These are phyloP conservation scores for Xylariaceae sp. DNA, from an alignment of 2,329 filamentous ascomycete genomes.

Conservation along the genomic window DNA sequence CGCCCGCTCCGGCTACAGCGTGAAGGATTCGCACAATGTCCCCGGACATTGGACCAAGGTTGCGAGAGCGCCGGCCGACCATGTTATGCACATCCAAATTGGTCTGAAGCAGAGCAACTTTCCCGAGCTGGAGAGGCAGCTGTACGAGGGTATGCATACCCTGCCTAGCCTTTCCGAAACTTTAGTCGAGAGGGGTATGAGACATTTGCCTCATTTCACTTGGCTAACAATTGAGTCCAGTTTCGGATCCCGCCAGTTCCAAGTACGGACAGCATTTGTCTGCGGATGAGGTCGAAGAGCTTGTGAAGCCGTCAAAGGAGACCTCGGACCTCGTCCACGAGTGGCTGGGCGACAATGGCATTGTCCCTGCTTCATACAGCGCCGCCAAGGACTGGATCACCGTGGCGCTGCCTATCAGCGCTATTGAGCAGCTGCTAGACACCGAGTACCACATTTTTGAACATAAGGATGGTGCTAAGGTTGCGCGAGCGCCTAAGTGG, in stretches of 20 bases:
- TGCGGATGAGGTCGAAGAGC: conserved; percentile 56
- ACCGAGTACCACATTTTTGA: conserved; percentile 60
- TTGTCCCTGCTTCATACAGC: conserved; percentile 53
- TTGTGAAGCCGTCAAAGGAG: conserved; percentile 60
- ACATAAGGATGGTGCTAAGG: conserved; percentile 58
- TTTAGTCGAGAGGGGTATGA: background rate
- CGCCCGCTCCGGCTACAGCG: conserved; percentile 38
- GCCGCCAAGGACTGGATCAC: conserved; percentile 65
- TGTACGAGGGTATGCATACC: conserved; percentile 45
- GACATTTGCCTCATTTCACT: background rate
- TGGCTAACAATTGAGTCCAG: conserved; percentile 36
- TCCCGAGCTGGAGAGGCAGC: conserved; percentile 60
- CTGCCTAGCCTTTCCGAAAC: background rate
- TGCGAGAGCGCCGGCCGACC: conserved; percentile 53
- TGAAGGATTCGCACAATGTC: conserved; percentile 63
- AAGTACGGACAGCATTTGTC: conserved; percentile 63
- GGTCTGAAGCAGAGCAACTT: conserved; percentile 65
- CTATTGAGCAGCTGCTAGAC: conserved; percentile 59
- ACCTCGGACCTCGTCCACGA: conserved; percentile 59
- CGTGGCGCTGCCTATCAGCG: conserved; percentile 57
- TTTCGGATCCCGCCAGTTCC: conserved; percentile 58
- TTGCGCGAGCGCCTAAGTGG: conserved; percentile 62
- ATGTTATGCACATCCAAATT: conserved; percentile 62
- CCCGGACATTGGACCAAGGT: conserved; percentile 58
- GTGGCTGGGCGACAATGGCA: conserved; percentile 62